Base-by-base conservation (phyloP, 2,329 filamentous ascomycete species). In the Alternaria novae-zelandiae region DNA sequence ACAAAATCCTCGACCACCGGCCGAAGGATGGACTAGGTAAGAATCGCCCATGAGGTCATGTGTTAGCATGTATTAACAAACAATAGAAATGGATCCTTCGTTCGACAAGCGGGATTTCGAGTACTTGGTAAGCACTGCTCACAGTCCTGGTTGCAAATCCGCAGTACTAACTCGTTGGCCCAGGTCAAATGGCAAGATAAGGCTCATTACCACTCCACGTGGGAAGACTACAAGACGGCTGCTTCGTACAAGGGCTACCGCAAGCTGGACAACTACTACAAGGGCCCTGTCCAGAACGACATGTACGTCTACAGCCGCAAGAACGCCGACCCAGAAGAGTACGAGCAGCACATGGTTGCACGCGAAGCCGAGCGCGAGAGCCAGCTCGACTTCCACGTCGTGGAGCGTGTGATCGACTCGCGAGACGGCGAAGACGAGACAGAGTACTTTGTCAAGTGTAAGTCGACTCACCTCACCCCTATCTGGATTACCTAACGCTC, bases 131-230 rank as follows among this genome's bases (percentile, higher is more conserved):
- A 69, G 82, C 75, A 44, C 43, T 51, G 36, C 23, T 28, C 23
- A 26, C 45, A 26, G 53, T 17, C 86, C 15, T 9, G 12, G 30
- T 15, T 15, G 3, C 23, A n/a, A 5, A n/a, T 13, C 10, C 28
- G 17, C n/a, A 4, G 21, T 58, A 30, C 67, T 75, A 62, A 77
- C 64, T 41, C 5, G 28, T 2, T 44, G 10, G 9, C 20, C 11
- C 88, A 90, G 80, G 94, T 99, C 81, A 99, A 99, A 83, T 99
- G 96, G 96, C 93, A 97, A 80, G 93, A 91, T 70, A 93, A 94
- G 80, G 97, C 96, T 11, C 94, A 99, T 78, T 90, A 97, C 71
- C 96, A 99, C 82, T 92, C 96, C 60, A 97, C 94, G 0, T 99
- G 96, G 95, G 94, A 98, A 80, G 90, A 89, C 0, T 90, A 90